These are phyloP conservation scores for Globisporangium ultimum DNA, from an alignment of 352 stramenopile genomes.

Conservation along the genomic window DNA sequence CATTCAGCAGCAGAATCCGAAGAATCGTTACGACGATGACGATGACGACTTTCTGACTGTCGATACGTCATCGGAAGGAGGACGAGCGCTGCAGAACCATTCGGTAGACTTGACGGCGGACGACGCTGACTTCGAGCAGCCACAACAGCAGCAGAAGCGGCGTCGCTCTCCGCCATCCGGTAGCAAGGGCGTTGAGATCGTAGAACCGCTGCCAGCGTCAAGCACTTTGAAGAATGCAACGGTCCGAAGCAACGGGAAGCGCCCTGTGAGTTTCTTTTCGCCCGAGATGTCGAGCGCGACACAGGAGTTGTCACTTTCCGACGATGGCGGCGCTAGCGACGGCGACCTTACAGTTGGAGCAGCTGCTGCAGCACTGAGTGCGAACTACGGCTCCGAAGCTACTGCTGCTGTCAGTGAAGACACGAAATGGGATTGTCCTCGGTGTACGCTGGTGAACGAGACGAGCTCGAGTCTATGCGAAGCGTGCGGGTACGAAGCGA, in stretches of 20 bases:
- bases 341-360: neutral
- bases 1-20: constrained; percentile 47
- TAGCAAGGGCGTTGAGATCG: constrained; percentile 8
- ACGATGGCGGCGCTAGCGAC: constrained; percentile 6
- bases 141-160: neutral
- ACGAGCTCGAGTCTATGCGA: constrained; percentile 44
- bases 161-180: neutral
- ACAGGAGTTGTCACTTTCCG: constrained; percentile 28
- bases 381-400: neutral
- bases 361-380: neutral
- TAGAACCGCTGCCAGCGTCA: constrained; percentile 11
- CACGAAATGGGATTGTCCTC: constrained; percentile 64
- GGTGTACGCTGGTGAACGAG: constrained; percentile 81
- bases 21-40: constrained; percentile 50
- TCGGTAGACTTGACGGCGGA: constrained; percentile 12
- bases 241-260: constrained; percentile 30
- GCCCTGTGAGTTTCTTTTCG: constrained; percentile 36
- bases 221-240: constrained; percentile 25
- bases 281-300: constrained; percentile 30
- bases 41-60: constrained; percentile 19
- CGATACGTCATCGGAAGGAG: constrained; percentile 16
- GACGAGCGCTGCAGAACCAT: neutral
- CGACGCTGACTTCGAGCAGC: constrained; percentile 9
- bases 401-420: constrained; percentile 9
- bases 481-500: constrained; percentile 57